Evolutionary conservation across 1,284 basidiomycete genomes (phyloP).

Genomic region (Ceratobasidium sp.): DNA sequence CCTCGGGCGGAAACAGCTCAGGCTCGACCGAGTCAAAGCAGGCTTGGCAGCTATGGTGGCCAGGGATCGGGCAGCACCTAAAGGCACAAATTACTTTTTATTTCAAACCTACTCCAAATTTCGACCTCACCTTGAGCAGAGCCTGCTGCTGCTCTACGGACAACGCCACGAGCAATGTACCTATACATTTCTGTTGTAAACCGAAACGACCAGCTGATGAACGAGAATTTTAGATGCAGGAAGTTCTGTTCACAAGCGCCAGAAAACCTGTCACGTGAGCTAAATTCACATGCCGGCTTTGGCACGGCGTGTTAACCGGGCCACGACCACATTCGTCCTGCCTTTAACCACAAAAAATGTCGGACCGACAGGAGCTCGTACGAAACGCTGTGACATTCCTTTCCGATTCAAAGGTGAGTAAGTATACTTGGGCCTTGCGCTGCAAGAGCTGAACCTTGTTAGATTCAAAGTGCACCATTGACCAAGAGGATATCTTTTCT

Average conservation of each 20-base stretch:
- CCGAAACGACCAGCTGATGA: constrained; percentile 13
- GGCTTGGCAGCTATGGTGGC: constrained; percentile 38
- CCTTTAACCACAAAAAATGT: constrained; percentile 56
- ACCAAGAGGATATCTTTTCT: constrained; percentile 92
- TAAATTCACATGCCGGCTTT: constrained; percentile 37
- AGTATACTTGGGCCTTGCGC: neutral
- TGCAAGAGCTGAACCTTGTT: neutral
- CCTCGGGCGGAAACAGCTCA: constrained; percentile 9
- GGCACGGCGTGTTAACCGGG: constrained; percentile 15
- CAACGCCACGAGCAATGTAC: constrained; percentile 30
- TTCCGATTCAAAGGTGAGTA: constrained; percentile 73
- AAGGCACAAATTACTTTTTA: neutral
- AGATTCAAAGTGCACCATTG: constrained; percentile 81
- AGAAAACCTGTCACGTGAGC: constrained; percentile 19
- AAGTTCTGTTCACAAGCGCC: constrained; percentile 22
- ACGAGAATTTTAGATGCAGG: constrained; percentile 40
- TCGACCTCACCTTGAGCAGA: constrained; percentile 17
- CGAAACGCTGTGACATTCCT: constrained; percentile 85
- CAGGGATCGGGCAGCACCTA: constrained; percentile 38
- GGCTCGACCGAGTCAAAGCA: constrained; percentile 11
- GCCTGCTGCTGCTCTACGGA: constrained; percentile 18
- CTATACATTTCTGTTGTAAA: constrained; percentile 41
- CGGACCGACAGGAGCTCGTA: constrained; percentile 67
- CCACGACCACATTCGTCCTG: constrained; percentile 15
- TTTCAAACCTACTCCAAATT: neutral